Percentiles rank a stretch among this genome's conserved stretches.
These are phyloP conservation scores for Didymella keratinophila DNA, from an alignment of 2,329 filamentous ascomycete species.

Conservation along the genomic window DNA sequence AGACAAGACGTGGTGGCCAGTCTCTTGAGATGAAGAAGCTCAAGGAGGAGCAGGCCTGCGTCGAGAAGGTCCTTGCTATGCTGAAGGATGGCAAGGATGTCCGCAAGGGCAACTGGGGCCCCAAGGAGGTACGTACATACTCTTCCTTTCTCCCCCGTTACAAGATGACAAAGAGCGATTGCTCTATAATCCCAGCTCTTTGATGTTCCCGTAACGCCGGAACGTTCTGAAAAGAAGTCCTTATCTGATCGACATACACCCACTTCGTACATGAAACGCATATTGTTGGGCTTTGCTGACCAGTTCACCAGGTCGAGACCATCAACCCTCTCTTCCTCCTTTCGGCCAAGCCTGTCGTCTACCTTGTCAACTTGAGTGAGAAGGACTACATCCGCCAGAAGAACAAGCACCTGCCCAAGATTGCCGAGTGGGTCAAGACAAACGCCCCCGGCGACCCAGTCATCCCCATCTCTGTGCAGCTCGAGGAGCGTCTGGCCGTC, in stretches of 20 bases:
- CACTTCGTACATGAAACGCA: conserved; percentile 12
- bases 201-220: conserved; percentile 85
- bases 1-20: conserved; percentile 92
- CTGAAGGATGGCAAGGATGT: conserved; percentile 92
- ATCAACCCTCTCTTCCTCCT: conserved; percentile 97
- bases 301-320: conserved; percentile 77
- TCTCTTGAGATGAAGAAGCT: conserved; percentile 98
- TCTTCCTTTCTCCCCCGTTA: conserved; percentile 46
- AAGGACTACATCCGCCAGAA: conserved; percentile 98
- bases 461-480: conserved; percentile 89
- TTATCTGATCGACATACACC: conserved; percentile 65
- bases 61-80: conserved; percentile 86
- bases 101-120: conserved; percentile 84
- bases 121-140: conserved; percentile 84
- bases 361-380: conserved; percentile 95
- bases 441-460: conserved; percentile 87
- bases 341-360: conserved; percentile 96
- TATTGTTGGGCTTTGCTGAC: conserved; percentile 36
- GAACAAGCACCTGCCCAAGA: conserved; percentile 97
- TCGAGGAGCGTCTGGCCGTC: conserved; percentile 88
- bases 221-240: conserved; percentile 87
- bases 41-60: conserved; percentile 90
- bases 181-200: conserved; percentile 99
- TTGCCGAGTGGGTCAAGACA: conserved; percentile 94
- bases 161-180: conserved; percentile 99